Base-by-base conservation (phyloP, 2,329 filamentous ascomycete species). In the Aspergillus pseudonomiae region DNA sequence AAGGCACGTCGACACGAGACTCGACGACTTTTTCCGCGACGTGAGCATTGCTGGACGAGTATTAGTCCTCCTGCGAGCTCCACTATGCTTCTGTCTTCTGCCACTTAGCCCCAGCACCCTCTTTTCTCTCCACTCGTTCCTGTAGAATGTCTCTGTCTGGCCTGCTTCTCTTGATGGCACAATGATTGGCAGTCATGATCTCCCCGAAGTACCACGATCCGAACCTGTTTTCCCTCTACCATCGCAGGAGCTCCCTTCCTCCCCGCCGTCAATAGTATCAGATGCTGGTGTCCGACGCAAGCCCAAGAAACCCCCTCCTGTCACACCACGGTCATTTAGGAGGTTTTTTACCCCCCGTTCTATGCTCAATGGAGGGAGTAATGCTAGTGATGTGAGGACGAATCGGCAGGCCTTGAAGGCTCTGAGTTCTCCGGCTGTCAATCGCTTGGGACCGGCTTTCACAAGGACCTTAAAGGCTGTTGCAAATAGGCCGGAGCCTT, bases 291-390 rank as follows among this genome's bases (percentile, higher is more conserved):
- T 70, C 62, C 71, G 75, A 60, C 76, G 74, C 63, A 79, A 78
- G 68, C 74, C 72, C 59, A 77, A 77, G 71, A 82, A 80, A 65
- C 79, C 78, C 57, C 82, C 82, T 52, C 79, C 81, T 32, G 78
- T 84, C 39, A 84, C 82, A 14, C 82, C 82, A n/a, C 78, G 81
- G 56, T 81, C 81, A n/a, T 84, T 84, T 63, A 78, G 76, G 59
- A 77, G 79, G 41, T 84, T 84, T 67, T 84, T 84, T 65, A 83
- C 81, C n/a, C 82, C 82, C 41, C 76, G 80, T 32, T 80, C 79
- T 59, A 70, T 80, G 48, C 71, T 80, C 32, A 74, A 76, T 65
- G 72, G 69, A 46, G 72, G 68, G 59, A 76, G 73, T 63, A 73
- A 72, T 69, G 71, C 67, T n/a, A 73, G 71, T 41, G 70, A 70